Percentiles rank a stretch among this genome's conserved stretches.
These are phyloP conservation scores for Pythium dissimile DNA, from an alignment of 352 stramenopile genomes.

Conservation along the genomic window DNA sequence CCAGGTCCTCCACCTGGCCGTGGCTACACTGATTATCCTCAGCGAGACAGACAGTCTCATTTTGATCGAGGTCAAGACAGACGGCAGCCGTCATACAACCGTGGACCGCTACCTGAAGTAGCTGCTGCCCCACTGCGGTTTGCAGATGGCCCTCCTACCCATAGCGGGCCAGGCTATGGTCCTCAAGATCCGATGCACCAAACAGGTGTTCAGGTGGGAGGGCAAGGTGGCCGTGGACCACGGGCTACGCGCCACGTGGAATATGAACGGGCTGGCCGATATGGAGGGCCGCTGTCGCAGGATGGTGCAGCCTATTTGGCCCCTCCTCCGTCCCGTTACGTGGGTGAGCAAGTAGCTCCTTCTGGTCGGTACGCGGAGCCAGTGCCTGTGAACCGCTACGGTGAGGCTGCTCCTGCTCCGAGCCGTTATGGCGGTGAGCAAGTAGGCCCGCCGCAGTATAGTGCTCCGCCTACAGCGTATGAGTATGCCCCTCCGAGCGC, in stretches of 20 bases:
- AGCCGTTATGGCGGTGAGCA: slow-evolving; percentile 2
- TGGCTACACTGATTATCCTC: slow-evolving; percentile 7
- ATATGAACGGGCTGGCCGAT: slow-evolving; percentile 10
- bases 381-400: slow-evolving; percentile 2
- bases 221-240: slow-evolving; percentile 1
- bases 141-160: slow-evolving; percentile 2
- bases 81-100: not conserved
- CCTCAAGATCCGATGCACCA: slow-evolving; percentile 10
- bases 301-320: not conserved
- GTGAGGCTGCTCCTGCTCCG: not conserved
- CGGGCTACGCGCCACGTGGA: not conserved
- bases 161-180: not conserved
- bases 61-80: slow-evolving; percentile 12
- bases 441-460: not conserved
- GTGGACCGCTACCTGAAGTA: not conserved
- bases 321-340: slow-evolving; percentile 5
- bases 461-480: slow-evolving; percentile 11
- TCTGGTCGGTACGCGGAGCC: slow-evolving; percentile 1
- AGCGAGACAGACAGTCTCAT: slow-evolving; percentile 9
- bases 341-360: not conserved
- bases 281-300: slow-evolving; percentile 3
- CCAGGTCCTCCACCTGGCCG: not conserved
- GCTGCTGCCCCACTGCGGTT: slow-evolving; percentile 3
- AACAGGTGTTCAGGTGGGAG: not conserved
- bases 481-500: slow-evolving; percentile 9